Evolutionary conservation across 495 filamentous ascomycete genomes (phyloP), one percentile per base, ranked within the genome.

Genomic region (Chaetomidium leptoderma): DNA sequence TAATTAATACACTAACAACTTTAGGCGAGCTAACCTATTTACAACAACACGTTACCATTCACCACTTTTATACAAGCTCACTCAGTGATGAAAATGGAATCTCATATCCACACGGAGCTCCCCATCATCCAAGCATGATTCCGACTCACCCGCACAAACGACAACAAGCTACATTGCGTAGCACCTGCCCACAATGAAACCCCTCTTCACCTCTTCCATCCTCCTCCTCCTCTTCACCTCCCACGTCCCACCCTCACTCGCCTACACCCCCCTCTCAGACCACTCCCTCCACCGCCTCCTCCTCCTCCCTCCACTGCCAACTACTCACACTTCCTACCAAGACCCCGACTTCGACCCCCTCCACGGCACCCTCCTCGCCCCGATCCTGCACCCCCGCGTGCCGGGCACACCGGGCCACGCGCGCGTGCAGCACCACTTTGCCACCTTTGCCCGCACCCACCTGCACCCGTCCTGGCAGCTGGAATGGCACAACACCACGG

Each of bases 371-470:
- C 76, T 98, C 21, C 80, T 97, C n/a, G 77, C 92, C 1, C 93
- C 92, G 1, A 92, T 98, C 59, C 81, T 98, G n/a, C 83, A 82
- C 23, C 86, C 92, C 29, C 89, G 93, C 53, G 92, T 98, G 27
- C 85, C 93, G 24, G 93, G 92, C 21, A 96, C 90, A 5, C 74
- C 82, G 2, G 90, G 89, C 29, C 60, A 61, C 29, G 51, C 55
- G 27, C 13, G 21, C 26, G 55, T 90, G 84, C 86, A 91, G 48
- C 75, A 84, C 26, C 95, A 97, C 74, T 89, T 98, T 61, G 79
- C 83, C 44, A 72, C 88, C 66, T 98, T 91, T 76, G 93, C 96
- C 68, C 69, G 71, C 6, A 77, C 72, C 6, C 72, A 83, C 26
- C 82, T 98, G 3, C 51, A 58, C 29, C 91, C 91, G 0, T 69